phyloP scores from a whole-genome alignment of 108 stramenopile genomes.

The Chaetoceros tenuissimus region DNA sequence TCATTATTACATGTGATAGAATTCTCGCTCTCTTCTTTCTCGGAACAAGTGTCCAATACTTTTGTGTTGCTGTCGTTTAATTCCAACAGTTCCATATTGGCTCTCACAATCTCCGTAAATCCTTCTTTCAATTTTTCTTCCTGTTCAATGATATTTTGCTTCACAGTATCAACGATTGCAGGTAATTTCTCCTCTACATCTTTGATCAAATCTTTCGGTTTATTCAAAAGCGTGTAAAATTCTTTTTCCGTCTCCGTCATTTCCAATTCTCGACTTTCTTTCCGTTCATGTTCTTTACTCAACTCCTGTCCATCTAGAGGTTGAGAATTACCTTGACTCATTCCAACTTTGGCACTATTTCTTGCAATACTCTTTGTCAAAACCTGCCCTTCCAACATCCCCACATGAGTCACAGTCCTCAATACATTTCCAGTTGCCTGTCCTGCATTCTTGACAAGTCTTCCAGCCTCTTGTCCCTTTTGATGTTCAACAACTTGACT shows the following conservation, averaged over 20 bases:
- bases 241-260: background rate
- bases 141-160: too few relatives aligned
- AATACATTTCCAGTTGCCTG: slow-evolving; percentile 29
- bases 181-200: background rate
- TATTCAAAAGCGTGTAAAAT: background rate
- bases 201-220: background rate
- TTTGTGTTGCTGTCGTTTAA: too few relatives aligned
- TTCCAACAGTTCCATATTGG: too few relatives aligned
- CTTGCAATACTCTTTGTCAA: slow-evolving; percentile 21
- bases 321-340: slow-evolving; percentile 12
- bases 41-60: too few relatives aligned
- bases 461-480: slow-evolving; percentile 33
- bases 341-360: slow-evolving; percentile 18
- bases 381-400: slow-evolving; percentile 5
- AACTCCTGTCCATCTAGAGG: background rate
- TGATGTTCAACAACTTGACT: slow-evolving; percentile 31
- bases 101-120: too few relatives aligned
- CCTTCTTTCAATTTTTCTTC: too few relatives aligned
- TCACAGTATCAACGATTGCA: too few relatives aligned
- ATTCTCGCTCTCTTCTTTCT: too few relatives aligned
- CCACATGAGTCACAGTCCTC: slow-evolving; percentile 17
- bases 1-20: too few relatives aligned
- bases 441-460: slow-evolving; percentile 21
- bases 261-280: too few relatives aligned
- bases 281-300: background rate